A percentile compares a stretch with the other conserved stretches of the same genome.
Conservation (phyloP, 2,329 filamentous ascomycete genomes). For the Setomelanomma holmii region DNA sequence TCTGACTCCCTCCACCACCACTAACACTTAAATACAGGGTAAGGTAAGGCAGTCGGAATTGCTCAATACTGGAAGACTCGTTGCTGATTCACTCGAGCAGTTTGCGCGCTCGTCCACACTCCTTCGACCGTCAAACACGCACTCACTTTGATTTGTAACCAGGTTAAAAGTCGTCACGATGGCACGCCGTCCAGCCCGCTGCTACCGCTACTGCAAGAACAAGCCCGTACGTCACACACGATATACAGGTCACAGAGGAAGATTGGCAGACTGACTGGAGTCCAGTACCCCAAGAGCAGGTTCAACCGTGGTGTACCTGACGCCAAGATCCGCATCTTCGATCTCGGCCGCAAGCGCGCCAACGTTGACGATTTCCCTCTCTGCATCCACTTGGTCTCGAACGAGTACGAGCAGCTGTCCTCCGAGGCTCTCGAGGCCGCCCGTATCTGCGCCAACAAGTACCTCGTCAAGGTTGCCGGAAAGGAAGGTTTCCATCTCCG, state of each 20-base stretch:
- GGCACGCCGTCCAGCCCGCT: slow-evolving; percentile 98
- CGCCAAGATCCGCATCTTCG: slow-evolving; percentile 92
- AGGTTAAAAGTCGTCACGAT: slow-evolving; percentile 74
- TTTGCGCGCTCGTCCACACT: slow-evolving; percentile 7
- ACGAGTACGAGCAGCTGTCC: slow-evolving; percentile 99
- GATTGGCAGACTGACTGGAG: slow-evolving; percentile 34
- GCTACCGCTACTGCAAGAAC: slow-evolving; percentile 99
- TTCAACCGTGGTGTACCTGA: slow-evolving; percentile 99
- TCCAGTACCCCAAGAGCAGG: slow-evolving; percentile 99
- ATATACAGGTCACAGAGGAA: slow-evolving; percentile 20
- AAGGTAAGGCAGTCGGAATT: slow-evolving; percentile 29
- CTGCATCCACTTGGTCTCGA: slow-evolving; percentile 97
- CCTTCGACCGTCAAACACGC: slow-evolving; percentile 17
- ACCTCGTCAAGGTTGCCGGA: slow-evolving; percentile 72
- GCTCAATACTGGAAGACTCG: not conserved
- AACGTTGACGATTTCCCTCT: slow-evolving; percentile 99
- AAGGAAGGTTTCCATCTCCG: slow-evolving; percentile 77
- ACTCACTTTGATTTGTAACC: slow-evolving; percentile 58
- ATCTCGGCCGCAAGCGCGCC: slow-evolving; percentile 97
- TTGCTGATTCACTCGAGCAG: slow-evolving; percentile 1
- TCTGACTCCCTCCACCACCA: slow-evolving; percentile 27
- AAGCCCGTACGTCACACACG: slow-evolving; percentile 70
- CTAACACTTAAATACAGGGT: slow-evolving; percentile 41
- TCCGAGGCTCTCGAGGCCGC: slow-evolving; percentile 99
- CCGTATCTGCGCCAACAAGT: slow-evolving; percentile 99